These are phyloP conservation scores for Teunomyces barrocoloradensis DNA, from an alignment of 805 yeast species.

Conservation along the genomic window DNA sequence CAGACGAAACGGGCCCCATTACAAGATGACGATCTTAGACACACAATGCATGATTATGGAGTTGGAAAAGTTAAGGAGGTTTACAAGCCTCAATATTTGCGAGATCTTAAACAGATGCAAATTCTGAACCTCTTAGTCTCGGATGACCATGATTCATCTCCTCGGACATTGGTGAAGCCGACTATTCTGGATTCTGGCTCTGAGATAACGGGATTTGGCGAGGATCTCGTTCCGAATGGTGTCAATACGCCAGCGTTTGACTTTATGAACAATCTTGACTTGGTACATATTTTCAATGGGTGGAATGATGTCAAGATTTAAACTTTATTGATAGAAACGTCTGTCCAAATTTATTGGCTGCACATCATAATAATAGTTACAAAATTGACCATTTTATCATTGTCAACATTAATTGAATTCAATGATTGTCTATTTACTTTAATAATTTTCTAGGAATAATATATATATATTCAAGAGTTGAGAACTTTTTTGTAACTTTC, in stretches of 20 bases:
- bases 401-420: too few species aligned
- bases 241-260: conserved; percentile 15
- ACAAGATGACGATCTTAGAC: conserved; percentile 20
- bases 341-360: background rate
- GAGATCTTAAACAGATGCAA: conserved; percentile 11
- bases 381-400: background rate
- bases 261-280: conserved; percentile 16
- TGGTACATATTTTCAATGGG: conserved; percentile 16
- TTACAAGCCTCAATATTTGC: conserved; percentile 9
- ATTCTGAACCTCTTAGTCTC: conserved; percentile 12
- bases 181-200: background rate
- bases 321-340: background rate
- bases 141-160: conserved; percentile 5
- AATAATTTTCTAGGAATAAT: too few species aligned
- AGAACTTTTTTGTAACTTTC: too few species aligned
- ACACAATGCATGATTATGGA: conserved; percentile 31
- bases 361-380: background rate
- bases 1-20: conserved; percentile 9
- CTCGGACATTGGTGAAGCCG: background rate
- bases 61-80: conserved; percentile 25
- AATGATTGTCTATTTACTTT: too few species aligned
- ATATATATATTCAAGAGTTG: too few species aligned
- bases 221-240: background rate
- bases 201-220: background rate
- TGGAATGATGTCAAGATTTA: conserved; percentile 13